Evolutionary conservation across 495 filamentous ascomycete genomes (phyloP), one percentile per base, ranked within the genome.

Genomic region (Aspergillus sclerotioniger): DNA sequence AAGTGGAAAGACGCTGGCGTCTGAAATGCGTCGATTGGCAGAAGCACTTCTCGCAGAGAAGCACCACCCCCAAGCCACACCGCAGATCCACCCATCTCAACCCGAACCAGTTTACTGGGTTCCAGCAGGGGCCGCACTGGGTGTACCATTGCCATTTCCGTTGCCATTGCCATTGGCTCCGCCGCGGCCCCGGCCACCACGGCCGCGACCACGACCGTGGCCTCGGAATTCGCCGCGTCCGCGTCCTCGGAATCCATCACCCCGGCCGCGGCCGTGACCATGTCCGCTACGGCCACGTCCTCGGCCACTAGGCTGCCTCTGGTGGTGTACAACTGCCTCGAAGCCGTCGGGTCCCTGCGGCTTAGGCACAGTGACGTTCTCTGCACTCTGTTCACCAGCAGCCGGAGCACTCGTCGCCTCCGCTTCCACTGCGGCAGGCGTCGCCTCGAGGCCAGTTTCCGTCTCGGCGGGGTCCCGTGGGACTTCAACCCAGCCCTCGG

Each of bases 401-500:
- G 71, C 69, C 19, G 56, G 49, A 15, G 62, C 61, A 51, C 59
- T 58, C 46, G 58, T 66, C 47, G 61, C 43, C 13, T 60, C 67
- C 16, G 45, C 63, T 39, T 70, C 66, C 31, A 58, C 57, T 20
- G 81, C 75, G 19, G 82, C 84, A 21, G 85, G 80, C 8, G 82
- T 85, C 9, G 84, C 82, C n/a, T 80, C 67, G 12, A 84, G 64
- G 16, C 83, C 81, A 61, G 80, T 86, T 48, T 94, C 91, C 12
- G 88, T 87, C 71, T 95, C 90, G 35, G 83, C 76, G 37, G 89
- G 84, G 66, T 87, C 78, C 56, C 89, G 88, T 41, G 89, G 84
- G 43, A 92, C 82, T 69, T 90, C 83, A 50, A 92, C 86, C 87
- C 86, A 95, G 59, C 84, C 84, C 61, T 94, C 88, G 8, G 84